phyloP scores from a whole-genome alignment of 257 asterid species.

The Solanum chilense region DNA sequence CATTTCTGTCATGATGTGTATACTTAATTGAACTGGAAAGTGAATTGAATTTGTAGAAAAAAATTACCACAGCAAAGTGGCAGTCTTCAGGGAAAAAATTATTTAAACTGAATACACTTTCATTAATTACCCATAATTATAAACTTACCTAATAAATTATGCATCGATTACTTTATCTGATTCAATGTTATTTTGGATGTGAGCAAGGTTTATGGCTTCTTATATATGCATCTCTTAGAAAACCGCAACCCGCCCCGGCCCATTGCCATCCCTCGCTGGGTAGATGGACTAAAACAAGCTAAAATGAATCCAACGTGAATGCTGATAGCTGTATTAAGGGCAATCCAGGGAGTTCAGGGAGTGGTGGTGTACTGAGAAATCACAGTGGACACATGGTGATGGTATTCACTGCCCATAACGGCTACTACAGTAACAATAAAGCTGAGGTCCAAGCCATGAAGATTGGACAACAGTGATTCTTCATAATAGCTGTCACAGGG shows the following conservation, averaged over 20 bases:
- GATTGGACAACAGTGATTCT: not conserved
- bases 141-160: not conserved
- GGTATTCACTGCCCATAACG: not conserved
- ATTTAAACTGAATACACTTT: not conserved
- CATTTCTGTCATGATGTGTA: not conserved
- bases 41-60: not conserved
- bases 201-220: not conserved
- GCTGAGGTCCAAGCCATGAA: not conserved
- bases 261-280: not conserved
- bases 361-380: not conserved
- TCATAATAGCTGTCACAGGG: not conserved
- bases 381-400: not conserved
- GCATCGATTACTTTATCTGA: not conserved
- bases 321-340: not conserved
- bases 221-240: not conserved
- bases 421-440: not conserved
- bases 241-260: not conserved
- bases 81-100: not conserved
- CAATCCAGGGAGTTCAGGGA: not conserved
- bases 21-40: not conserved
- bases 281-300: not conserved
- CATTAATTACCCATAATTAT: not conserved
- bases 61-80: not conserved
- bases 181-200: not conserved
- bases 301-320: not conserved